Percentiles rank a stretch among this genome's conserved stretches.
Evolutionary conservation across 345 rosid species (phyloP).

Genomic region (Ailanthus altissimus): DNA sequence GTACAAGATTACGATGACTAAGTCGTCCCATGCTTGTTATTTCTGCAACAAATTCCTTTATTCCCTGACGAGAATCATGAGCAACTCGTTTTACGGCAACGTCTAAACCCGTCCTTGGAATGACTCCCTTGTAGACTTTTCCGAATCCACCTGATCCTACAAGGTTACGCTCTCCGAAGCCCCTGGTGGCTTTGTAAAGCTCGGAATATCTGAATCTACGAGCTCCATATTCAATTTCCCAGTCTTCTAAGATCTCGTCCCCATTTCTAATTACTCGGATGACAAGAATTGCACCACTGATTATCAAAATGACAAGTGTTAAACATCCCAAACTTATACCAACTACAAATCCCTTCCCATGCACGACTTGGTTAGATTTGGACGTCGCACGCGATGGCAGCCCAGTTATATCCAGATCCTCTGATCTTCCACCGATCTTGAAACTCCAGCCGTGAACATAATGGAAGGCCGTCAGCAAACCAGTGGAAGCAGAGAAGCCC

Average conservation of each 20-base stretch:
- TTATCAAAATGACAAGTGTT: background rate
- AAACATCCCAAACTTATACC: slow-evolving; percentile 26
- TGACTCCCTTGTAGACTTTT: slow-evolving; percentile 42
- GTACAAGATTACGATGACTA: no score
- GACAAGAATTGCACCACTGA: slow-evolving; percentile 10
- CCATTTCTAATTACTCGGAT: slow-evolving; percentile 22
- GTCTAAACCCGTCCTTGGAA: slow-evolving; percentile 23
- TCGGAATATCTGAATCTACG: slow-evolving; percentile 50
- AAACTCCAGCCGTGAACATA: slow-evolving; percentile 45
- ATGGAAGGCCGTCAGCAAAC: slow-evolving; percentile 34
- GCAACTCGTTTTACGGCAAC: slow-evolving; percentile 38
- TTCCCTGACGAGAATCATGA: slow-evolving; percentile 38
- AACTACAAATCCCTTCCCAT: slow-evolving; percentile 13
- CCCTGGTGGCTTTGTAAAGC: slow-evolving; percentile 44
- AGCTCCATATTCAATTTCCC: slow-evolving; percentile 61
- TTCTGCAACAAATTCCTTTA: no score
- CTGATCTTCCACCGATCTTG: slow-evolving; percentile 24
- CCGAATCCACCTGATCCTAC: slow-evolving; percentile 61
- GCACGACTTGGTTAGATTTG: background rate
- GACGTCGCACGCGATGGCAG: background rate
- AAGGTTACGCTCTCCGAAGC: slow-evolving; percentile 47
- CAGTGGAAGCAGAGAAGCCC: slow-evolving; percentile 44
- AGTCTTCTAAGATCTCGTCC: slow-evolving; percentile 36
- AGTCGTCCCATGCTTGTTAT: no score
- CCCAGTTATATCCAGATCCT: slow-evolving; percentile 4